Conservation (phyloP, 257 asterid species). For the Solanum appendiculatum region DNA sequence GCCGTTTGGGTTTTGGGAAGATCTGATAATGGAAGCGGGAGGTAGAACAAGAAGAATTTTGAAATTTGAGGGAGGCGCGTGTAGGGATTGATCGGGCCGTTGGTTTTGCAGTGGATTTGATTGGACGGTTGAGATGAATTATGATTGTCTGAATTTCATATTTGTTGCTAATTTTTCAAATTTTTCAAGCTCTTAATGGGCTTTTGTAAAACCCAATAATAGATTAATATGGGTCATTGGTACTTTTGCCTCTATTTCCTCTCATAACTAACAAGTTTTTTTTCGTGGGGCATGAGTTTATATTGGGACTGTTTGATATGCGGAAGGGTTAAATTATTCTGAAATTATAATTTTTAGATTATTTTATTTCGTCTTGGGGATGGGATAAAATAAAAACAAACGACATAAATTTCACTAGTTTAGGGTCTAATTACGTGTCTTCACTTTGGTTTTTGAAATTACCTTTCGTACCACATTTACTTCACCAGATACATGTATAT, state of each 20-base stretch:
- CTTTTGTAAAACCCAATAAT: neutral
- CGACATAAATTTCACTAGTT: neutral
- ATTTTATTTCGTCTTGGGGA: no score
- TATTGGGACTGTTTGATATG: neutral
- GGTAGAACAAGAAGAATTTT: constrained; percentile 8
- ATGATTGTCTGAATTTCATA: neutral
- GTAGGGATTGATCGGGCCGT: constrained; percentile 12
- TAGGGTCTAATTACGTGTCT: neutral
- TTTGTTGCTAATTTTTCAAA: neutral
- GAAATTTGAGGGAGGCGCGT: constrained; percentile 35
- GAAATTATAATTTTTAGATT: no score
- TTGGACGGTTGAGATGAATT: neutral
- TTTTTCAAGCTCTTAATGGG: neutral
- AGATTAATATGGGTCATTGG: no score
- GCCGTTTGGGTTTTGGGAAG: constrained; percentile 1
- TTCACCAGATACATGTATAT: neutral
- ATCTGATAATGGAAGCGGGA: constrained; percentile 36
- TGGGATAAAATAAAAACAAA: neutral
- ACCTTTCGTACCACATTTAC: neutral
- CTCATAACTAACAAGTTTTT: no score
- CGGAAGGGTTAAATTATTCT: neutral
- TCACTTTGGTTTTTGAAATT: no score
- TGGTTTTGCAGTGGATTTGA: neutral
- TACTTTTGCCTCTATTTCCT: no score
- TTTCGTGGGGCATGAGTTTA: neutral